phyloP scores from a whole-genome alignment of 2,329 filamentous ascomycete genomes.

The Lanzia echinophila region DNA sequence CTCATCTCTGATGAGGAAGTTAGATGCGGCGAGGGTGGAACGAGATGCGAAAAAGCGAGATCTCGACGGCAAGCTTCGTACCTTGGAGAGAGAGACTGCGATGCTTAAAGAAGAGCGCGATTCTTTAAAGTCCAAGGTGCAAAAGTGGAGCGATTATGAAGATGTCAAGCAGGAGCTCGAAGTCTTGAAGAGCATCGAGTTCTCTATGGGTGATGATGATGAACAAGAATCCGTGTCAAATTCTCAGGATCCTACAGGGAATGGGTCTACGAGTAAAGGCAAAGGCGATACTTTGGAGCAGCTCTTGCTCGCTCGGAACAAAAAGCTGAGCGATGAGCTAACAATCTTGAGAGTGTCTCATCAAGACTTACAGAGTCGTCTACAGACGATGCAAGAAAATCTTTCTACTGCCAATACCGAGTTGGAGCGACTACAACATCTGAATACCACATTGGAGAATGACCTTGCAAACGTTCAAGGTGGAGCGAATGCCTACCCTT shows the following conservation, averaged over 20 bases:
- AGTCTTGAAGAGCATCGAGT: constrained; percentile 95
- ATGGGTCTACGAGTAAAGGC: constrained; percentile 46
- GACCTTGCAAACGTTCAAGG: constrained; percentile 85
- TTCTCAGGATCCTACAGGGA: constrained; percentile 31
- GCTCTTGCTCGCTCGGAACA: constrained; percentile 85
- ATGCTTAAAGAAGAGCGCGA: constrained; percentile 77
- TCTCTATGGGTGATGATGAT: constrained; percentile 83
- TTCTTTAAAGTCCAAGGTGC: constrained; percentile 68
- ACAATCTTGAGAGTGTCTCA: constrained; percentile 90
- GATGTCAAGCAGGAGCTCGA: constrained; percentile 94
- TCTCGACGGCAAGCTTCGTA: constrained; percentile 66
- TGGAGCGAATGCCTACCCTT: constrained; percentile 78
- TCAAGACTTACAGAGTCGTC: constrained; percentile 75
- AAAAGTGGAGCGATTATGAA: constrained; percentile 90
- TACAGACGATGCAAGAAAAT: constrained; percentile 77
- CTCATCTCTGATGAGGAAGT: constrained; percentile 78
- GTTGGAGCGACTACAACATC: constrained; percentile 73
- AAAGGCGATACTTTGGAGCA: constrained; percentile 84
- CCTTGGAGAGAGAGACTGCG: constrained; percentile 71
- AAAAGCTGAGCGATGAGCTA: constrained; percentile 90
- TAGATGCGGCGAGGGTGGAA: constrained; percentile 78
- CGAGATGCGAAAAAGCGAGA: constrained; percentile 74
- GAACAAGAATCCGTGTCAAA: constrained; percentile 40
- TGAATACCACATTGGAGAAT: constrained; percentile 86
- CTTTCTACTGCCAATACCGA: constrained; percentile 78